Evolutionary conservation across 1,284 basidiomycete species (phyloP), one percentile per base, ranked within the genome.

Genomic region (Cutaneotrichosporon sp.): DNA sequence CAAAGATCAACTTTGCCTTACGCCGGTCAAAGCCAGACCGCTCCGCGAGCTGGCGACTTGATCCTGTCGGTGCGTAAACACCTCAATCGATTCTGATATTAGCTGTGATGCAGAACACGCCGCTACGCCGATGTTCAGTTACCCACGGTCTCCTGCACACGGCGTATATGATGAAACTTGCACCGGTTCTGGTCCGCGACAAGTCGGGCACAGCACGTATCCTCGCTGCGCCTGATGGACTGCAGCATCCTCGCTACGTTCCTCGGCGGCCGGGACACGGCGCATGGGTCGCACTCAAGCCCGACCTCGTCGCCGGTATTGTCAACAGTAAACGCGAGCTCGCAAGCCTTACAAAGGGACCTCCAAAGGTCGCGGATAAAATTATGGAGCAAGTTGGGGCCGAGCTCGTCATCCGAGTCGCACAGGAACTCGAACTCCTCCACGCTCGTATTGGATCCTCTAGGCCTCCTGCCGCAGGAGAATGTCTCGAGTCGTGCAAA

Each of bases 161-260:
- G 69, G 70, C 34, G 14, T 69, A 68, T 56, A 62, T 70, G 62
- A 47, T 72, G 53, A 67, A 61, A 22, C 65, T 70, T 10, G 61
- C 62, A 21, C 40, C 63, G 4, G 47, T 51, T 0, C 21, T 52
- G 4, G 47, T 36, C 16, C 22, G 36, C 18, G 56, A 32, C 61
- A 30, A 40, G 6, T 32, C 31, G 21, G 21, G 22, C 26, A 8
- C 47, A 10, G 22, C 34, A 36, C 30, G 30, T 7, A 36, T 50
- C 49, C 8, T 60, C 22, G 36, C 67, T 22, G 30, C 67, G 13
- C 71, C 68, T 16, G 65, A 70, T 26, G 46, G 63, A 16, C 21
- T 68, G n/a, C 58, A 60, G 16, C 65, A 65, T 47, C 61, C 60
- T 5, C 56, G 55, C 16, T 64, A 26, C 40, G 49, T 42, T 4